Percentiles rank a stretch among this genome's conserved stretches.
These are phyloP conservation scores for Borealophlyctis nickersoniae DNA, from an alignment of 192 early-diverging fungal species.

Conservation along the genomic window DNA sequence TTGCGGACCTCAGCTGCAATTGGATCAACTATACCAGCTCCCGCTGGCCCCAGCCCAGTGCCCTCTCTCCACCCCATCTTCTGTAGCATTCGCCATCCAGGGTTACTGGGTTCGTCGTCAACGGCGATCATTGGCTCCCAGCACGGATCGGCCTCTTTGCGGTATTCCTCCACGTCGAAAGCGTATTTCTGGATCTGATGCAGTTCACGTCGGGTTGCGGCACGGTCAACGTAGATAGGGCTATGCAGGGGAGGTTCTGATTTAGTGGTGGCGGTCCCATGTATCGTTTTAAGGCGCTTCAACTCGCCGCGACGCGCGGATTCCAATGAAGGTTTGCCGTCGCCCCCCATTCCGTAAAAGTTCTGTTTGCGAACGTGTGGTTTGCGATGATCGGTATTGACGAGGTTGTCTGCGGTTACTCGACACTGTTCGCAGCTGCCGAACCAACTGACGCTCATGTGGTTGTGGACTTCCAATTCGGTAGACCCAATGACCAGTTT, in stretches of 20 bases:
- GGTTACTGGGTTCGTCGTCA: conserved; percentile 60
- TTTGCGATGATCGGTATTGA: conserved; percentile 41
- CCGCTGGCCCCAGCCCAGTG: conserved; percentile 51
- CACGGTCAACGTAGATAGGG: conserved; percentile 20
- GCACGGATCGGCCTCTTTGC: too few species aligned
- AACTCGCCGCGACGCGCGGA: conserved; percentile 12
- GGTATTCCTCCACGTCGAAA: too few species aligned
- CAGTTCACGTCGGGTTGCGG: conserved; percentile 22
- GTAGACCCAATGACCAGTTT: conserved; percentile 57
- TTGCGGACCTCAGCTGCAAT: conserved; percentile 22
- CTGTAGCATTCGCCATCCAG: conserved; percentile 55
- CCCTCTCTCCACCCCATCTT: conserved; percentile 73
- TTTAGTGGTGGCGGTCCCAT: not conserved
- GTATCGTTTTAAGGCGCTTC: conserved; percentile 8
- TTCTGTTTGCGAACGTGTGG: not conserved
- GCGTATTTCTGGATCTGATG: too few species aligned
- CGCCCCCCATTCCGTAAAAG: not conserved
- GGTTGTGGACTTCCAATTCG: conserved; percentile 59
- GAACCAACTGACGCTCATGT: conserved; percentile 30
- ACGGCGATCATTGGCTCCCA: too few species aligned
- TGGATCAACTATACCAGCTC: conserved; percentile 46
- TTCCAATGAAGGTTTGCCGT: conserved; percentile 16
- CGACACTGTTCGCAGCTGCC: conserved; percentile 64
- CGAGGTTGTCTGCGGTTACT: conserved; percentile 47
- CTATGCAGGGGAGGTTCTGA: conserved; percentile 2